Base-by-base conservation (phyloP, 1,139 yeast genomes). In the Geotrichum candidum region DNA sequence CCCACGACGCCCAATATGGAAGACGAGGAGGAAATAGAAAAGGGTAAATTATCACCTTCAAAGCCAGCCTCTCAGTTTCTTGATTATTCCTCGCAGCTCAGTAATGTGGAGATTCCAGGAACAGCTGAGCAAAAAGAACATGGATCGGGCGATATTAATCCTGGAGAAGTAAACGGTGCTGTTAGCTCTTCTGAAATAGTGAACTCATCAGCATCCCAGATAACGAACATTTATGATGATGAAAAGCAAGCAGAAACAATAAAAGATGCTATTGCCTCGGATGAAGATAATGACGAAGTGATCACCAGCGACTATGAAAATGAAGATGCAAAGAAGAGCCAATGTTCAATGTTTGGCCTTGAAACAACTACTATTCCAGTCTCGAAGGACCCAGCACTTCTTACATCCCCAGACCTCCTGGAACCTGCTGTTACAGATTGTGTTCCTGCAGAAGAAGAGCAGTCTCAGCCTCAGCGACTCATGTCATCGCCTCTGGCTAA, bases 291-390 rank as follows among this genome's bases (percentile, higher is more conserved):
- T 3, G 54, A 57, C 10, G 66, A 64, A 41, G 65, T 59, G 4
- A 64, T 64, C 22, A 59, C 64, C n/a, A 64, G 66, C 48, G 66
- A 64, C 56, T 56, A 58, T 46, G 66, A 64, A 48, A 64, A 61
- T 38, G 61, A 50, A 7, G 51, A 52, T 10, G 59, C 41, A 6
- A 25, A 35, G 3, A 55, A 29, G 3, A 13, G 25, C 25, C 54
- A 56, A n/a, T 25, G 15, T 35, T 6, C 54, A 27, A 50, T 35
- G 11, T n/a, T 33, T n/a, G 38, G 6, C 6, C 31, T 6, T 6
- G 31, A 27, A 27, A 27, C 31, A 27, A 6, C 31, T 27, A 6
- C 31, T 4, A 3, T 27, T 27, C 31, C 31, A 27, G 31, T 27
- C 31, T 27, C 31, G 31, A 27, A 27, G 6, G 31, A 4, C 31